These are phyloP conservation scores for Euphorbia peplus DNA, from an alignment of 345 rosid genomes.

Conservation along the genomic window DNA sequence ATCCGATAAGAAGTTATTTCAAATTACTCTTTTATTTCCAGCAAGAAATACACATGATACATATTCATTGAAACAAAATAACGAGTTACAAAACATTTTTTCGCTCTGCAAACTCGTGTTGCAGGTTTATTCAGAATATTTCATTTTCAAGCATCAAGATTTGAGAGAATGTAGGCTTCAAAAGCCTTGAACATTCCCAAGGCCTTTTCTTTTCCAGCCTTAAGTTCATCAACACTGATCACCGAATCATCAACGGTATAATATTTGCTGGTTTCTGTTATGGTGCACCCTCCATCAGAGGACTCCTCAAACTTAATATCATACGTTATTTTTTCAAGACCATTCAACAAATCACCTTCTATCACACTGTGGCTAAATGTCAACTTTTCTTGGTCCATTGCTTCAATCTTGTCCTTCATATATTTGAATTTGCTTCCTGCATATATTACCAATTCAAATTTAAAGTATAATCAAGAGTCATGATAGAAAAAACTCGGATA, in stretches of 20 bases:
- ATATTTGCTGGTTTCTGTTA: constrained; percentile 35
- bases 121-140: neutral
- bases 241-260: neutral
- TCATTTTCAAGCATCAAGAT: constrained; percentile 13
- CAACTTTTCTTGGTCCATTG: constrained; percentile 34
- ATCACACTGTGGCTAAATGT: constrained; percentile 25
- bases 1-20: no score
- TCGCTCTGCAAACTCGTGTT: neutral
- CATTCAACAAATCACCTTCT: constrained; percentile 31
- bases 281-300: constrained; percentile 30
- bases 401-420: constrained; percentile 38
- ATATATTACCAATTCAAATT: neutral
- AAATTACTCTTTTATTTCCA: no score
- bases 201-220: neutral
- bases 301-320: constrained; percentile 30
- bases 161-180: constrained; percentile 28
- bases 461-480: no score
- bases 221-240: constrained; percentile 15
- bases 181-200: constrained; percentile 19
- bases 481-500: neutral
- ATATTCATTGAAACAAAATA: no score
- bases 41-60: no score
- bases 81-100: neutral
- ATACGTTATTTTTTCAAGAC: constrained; percentile 27
- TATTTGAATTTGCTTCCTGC: constrained; percentile 7